Conservation (phyloP, 2,329 filamentous ascomycete genomes). For the Monilinia aucupariae region DNA sequence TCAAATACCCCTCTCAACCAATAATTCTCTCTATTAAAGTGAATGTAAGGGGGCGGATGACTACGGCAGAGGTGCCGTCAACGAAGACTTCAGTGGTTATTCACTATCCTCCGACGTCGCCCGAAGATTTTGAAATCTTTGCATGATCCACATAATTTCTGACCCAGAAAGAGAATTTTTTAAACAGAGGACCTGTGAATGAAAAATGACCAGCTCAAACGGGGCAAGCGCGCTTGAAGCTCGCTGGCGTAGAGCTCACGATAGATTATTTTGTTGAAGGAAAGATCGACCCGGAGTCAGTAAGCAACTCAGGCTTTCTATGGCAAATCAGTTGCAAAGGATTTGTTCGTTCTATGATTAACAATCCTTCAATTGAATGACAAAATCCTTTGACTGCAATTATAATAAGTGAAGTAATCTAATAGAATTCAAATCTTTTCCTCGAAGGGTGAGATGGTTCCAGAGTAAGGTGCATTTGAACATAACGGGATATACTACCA, state of each 20-base stretch:
- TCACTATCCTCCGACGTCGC: constrained; percentile 3
- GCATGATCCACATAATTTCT: not conserved
- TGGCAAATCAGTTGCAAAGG: not conserved
- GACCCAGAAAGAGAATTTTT: not conserved
- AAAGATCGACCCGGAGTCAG: not conserved
- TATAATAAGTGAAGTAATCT: not conserved
- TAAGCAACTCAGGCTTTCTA: not conserved
- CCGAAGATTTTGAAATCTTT: not conserved
- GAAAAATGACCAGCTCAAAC: not conserved
- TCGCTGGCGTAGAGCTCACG: not conserved
- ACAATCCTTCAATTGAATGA: not conserved
- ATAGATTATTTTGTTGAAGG: not conserved
- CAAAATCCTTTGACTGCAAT: not conserved
- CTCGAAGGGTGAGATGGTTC: not conserved
- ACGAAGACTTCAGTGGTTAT: not conserved
- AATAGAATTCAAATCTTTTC: not conserved
- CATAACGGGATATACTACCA: not conserved
- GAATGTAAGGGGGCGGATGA: not conserved
- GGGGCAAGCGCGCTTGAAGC: not conserved
- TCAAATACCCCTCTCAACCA: not conserved
- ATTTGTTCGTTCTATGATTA: not conserved
- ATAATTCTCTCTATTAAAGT: not conserved
- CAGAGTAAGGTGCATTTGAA: not conserved
- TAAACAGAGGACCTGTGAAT: not conserved
- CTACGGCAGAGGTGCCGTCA: not conserved